These are phyloP conservation scores for Venturia carpophila DNA, from an alignment of 2,329 filamentous ascomycete genomes.

Conservation along the genomic window DNA sequence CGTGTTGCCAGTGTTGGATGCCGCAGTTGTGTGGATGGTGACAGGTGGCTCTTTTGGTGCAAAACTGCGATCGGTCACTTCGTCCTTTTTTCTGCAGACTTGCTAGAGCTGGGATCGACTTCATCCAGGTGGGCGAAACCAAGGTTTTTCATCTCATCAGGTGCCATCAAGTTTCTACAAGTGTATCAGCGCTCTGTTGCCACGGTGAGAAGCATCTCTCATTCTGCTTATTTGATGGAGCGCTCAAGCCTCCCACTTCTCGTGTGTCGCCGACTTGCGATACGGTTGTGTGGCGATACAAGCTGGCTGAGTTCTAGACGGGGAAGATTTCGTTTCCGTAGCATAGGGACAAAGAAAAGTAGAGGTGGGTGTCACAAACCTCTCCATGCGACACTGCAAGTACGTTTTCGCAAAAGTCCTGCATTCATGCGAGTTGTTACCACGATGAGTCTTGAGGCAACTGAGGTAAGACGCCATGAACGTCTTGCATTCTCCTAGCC, in stretches of 20 bases:
- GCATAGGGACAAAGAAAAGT: too few relatives aligned
- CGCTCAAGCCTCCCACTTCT: neutral
- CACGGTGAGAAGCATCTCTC: neutral
- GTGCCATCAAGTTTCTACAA: conserved; percentile 83
- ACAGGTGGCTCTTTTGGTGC: neutral
- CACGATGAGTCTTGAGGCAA: conserved; percentile 77
- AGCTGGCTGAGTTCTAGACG: neutral
- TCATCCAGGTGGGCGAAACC: conserved; percentile 54
- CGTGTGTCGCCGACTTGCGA: neutral
- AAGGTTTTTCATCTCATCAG: conserved; percentile 88
- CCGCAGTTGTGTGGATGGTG: neutral
- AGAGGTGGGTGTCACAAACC: conserved; percentile 47
- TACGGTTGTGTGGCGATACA: neutral
- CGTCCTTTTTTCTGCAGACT: neutral
- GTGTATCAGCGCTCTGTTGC: neutral
- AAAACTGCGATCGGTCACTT: conserved; percentile 1
- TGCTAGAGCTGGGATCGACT: neutral
- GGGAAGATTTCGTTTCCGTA: neutral
- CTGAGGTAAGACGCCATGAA: conserved; percentile 78
- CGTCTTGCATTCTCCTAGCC: conserved; percentile 81
- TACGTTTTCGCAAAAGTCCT: conserved; percentile 81
- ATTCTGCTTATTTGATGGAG: neutral
- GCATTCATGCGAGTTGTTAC: conserved; percentile 80
- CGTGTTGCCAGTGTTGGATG: neutral
- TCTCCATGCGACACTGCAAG: conserved; percentile 86